Conservation (phyloP, 1,139 yeast genomes). For the Geotrichum fermentans region DNA sequence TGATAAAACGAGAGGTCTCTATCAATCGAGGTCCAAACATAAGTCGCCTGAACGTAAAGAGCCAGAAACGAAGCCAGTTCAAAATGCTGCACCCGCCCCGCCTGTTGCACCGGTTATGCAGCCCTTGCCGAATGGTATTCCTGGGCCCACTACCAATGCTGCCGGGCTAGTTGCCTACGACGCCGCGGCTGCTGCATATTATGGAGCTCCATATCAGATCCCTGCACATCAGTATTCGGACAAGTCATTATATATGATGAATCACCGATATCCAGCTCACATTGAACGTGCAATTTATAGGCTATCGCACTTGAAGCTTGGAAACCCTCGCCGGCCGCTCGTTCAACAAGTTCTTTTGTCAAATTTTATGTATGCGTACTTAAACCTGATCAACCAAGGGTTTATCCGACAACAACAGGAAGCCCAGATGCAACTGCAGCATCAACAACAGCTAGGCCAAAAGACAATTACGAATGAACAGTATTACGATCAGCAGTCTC, state of each 20-base stretch:
- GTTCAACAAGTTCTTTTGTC: constrained; percentile 88
- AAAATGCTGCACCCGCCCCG: neutral
- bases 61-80: constrained; percentile 3
- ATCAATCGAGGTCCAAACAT: constrained; percentile 17
- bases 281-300: constrained; percentile 94
- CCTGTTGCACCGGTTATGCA: neutral
- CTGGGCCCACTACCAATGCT: constrained; percentile 14
- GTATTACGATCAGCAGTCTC: constrained; percentile 1
- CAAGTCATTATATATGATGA: constrained; percentile 38
- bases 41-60: constrained; percentile 11
- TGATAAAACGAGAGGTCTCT: constrained; percentile 13
- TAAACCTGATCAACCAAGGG: constrained; percentile 83
- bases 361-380: constrained; percentile 95
- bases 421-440: constrained; percentile 18
- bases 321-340: constrained; percentile 86
- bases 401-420: constrained; percentile 38
- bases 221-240: constrained; percentile 40
- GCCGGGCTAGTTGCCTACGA: constrained; percentile 24
- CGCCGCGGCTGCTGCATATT: constrained; percentile 25
- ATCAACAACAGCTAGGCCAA: constrained; percentile 17
- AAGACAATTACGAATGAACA: constrained; percentile 1
- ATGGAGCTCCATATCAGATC: constrained; percentile 38
- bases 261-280: constrained; percentile 77
- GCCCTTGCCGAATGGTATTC: constrained; percentile 6
- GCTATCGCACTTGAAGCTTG: constrained; percentile 83